These are phyloP conservation scores for Aaosphaeria pasadenensis DNA, from an alignment of 2,329 filamentous ascomycete species.

Conservation along the genomic window DNA sequence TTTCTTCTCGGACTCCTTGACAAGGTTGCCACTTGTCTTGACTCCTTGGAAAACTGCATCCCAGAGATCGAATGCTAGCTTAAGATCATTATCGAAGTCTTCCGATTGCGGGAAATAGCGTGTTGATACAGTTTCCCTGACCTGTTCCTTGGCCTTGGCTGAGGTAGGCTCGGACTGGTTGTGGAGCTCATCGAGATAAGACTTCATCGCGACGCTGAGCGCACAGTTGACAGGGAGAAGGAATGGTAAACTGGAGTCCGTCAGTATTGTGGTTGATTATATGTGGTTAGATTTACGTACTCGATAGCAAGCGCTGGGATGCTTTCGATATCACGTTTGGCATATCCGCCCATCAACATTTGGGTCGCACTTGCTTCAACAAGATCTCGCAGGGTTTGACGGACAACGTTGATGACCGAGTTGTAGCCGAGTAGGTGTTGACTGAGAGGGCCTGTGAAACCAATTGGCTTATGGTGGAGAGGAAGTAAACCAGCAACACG, in stretches of 20 bases:
- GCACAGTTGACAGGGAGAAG: slow-evolving; percentile 68
- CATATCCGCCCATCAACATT: slow-evolving; percentile 78
- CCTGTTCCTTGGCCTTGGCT: slow-evolving; percentile 47
- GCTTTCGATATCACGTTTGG: slow-evolving; percentile 61
- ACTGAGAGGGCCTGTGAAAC: slow-evolving; percentile 92
- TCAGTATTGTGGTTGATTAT: background rate
- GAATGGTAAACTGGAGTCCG: slow-evolving; percentile 57
- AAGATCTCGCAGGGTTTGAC: slow-evolving; percentile 75
- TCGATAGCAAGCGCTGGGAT: slow-evolving; percentile 65
- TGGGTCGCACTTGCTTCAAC: slow-evolving; percentile 78
- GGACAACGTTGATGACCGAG: slow-evolving; percentile 75
- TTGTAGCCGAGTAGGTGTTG: slow-evolving; percentile 85
- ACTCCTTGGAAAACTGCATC: slow-evolving; percentile 62
- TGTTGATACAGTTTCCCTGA: slow-evolving; percentile 51
- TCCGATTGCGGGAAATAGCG: slow-evolving; percentile 61
- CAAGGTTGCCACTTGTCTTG: slow-evolving; percentile 49
- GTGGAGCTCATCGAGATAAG: slow-evolving; percentile 70
- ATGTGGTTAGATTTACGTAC: slow-evolving; percentile 48
- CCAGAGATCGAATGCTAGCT: slow-evolving; percentile 62
- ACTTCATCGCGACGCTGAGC: slow-evolving; percentile 76
- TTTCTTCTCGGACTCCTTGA: slow-evolving; percentile 46
- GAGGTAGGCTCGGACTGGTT: slow-evolving; percentile 54
- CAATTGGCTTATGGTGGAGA: slow-evolving; percentile 77
- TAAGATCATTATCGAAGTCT: slow-evolving; percentile 57
- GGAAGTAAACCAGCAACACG: slow-evolving; percentile 81